Percentiles rank a stretch among this genome's conserved stretches.
Evolutionary conservation across 1,284 basidiomycete species (phyloP).

Genomic region (Malassezia restricta): DNA sequence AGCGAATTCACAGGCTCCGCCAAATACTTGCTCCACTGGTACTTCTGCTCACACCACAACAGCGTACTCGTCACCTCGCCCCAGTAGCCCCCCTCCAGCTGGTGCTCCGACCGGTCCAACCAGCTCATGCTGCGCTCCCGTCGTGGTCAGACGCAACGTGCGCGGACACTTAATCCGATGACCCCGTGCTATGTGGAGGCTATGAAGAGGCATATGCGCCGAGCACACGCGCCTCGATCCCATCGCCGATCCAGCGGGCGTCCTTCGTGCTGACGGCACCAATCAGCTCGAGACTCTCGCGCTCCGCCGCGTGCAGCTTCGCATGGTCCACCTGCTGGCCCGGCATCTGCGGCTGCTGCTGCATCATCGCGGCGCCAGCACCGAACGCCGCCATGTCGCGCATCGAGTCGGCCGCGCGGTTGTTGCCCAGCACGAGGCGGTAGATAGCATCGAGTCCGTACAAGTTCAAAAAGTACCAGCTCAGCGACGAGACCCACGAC

Average conservation of each 20-base stretch:
- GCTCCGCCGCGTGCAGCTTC: constrained; percentile 82
- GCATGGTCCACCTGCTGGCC: constrained; percentile 58
- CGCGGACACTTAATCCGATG: not conserved
- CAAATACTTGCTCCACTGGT: constrained; percentile 29
- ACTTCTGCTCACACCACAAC: constrained; percentile 42
- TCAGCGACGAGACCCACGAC: constrained; percentile 93
- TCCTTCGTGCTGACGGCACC: constrained; percentile 48
- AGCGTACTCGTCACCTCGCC: constrained; percentile 32
- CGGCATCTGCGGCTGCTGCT: constrained; percentile 6
- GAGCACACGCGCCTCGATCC: constrained; percentile 40
- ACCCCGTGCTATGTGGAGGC: not conserved
- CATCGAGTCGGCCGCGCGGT: constrained; percentile 54
- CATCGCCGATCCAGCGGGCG: constrained; percentile 37
- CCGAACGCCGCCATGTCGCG: constrained; percentile 42
- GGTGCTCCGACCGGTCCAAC: constrained; percentile 6
- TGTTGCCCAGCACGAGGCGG: constrained; percentile 76
- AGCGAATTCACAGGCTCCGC: constrained; percentile 42
- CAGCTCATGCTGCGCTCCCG: constrained; percentile 8
- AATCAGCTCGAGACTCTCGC: constrained; percentile 81
- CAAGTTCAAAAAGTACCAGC: constrained; percentile 98
- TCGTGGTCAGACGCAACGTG: not conserved
- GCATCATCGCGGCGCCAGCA: constrained; percentile 20
- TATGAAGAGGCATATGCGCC: constrained; percentile 22
- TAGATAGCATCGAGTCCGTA: constrained; percentile 94
- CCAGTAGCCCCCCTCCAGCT: constrained; percentile 26